phyloP scores from a whole-genome alignment of 495 filamentous ascomycete genomes.

The Penicillium psychrofluorescens region DNA sequence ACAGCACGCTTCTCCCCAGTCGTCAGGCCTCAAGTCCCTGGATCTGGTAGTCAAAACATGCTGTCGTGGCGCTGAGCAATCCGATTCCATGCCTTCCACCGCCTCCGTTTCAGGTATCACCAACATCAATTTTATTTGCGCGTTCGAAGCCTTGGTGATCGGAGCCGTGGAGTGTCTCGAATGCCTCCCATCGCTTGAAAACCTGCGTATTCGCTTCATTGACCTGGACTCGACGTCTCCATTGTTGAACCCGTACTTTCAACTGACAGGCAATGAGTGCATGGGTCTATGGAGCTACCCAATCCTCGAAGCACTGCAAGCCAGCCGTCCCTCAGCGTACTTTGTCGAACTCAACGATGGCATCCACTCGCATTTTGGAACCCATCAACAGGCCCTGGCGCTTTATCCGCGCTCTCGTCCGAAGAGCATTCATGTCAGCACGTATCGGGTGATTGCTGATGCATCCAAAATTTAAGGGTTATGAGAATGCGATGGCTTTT shows the following conservation, averaged over 20 bases:
- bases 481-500: neutral
- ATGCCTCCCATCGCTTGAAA: slow-evolving; percentile 43
- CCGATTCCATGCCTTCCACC: neutral
- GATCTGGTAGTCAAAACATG: slow-evolving; percentile 65
- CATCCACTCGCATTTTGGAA: slow-evolving; percentile 30
- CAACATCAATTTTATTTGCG: slow-evolving; percentile 57
- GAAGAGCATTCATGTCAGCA: slow-evolving; percentile 22
- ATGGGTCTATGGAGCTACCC: slow-evolving; percentile 63
- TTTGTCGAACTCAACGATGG: slow-evolving; percentile 54
- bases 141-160: slow-evolving; percentile 58
- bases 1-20: slow-evolving; percentile 25
- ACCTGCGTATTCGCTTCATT: slow-evolving; percentile 62
- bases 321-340: slow-evolving; percentile 43
- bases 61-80: slow-evolving; percentile 39
- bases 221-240: slow-evolving; percentile 52
- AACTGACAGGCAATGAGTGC: slow-evolving; percentile 47
- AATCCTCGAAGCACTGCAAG: slow-evolving; percentile 49
- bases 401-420: slow-evolving; percentile 25
- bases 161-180: slow-evolving; percentile 51
- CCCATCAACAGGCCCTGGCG: slow-evolving; percentile 21
- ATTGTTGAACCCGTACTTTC: slow-evolving; percentile 60
- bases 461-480: slow-evolving; percentile 16
- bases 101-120: slow-evolving; percentile 56
- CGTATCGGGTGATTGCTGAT: slow-evolving; percentile 30
- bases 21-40: slow-evolving; percentile 46